phyloP scores from a whole-genome alignment of 164 flowering plant genomes.

The Stephania yunnanensis region DNA sequence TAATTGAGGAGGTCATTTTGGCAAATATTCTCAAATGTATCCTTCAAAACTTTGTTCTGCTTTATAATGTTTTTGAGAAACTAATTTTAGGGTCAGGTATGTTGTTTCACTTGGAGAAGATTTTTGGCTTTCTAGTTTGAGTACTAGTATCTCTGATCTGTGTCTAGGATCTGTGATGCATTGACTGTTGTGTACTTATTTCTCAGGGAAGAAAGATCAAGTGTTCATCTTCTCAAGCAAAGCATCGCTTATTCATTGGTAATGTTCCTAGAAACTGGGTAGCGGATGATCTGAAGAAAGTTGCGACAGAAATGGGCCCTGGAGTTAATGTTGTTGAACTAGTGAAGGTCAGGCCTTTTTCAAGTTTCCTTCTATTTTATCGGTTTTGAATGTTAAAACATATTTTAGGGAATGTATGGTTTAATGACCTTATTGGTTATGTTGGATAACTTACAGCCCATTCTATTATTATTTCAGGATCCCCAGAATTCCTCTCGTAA shows the following conservation, averaged over 20 bases:
- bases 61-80: too few species aligned
- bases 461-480: constrained; percentile 43
- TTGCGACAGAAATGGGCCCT: constrained; percentile 65
- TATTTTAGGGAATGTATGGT: background rate
- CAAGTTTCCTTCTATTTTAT: background rate
- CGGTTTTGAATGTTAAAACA: background rate
- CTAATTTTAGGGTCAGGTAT: too few species aligned
- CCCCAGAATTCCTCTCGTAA: constrained; percentile 65
- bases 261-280: constrained; percentile 79
- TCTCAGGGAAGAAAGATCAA: constrained; percentile 67
- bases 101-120: too few species aligned
- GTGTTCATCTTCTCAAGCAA: constrained; percentile 84
- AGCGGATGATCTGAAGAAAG: constrained; percentile 60
- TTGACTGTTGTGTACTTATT: background rate
- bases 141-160: too few species aligned
- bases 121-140: too few species aligned
- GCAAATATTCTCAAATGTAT: too few species aligned
- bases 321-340: constrained; percentile 63
- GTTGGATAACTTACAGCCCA: background rate
- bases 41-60: too few species aligned
- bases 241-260: constrained; percentile 77
- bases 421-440: background rate
- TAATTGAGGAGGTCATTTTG: too few species aligned
- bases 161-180: too few species aligned
- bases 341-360: constrained; percentile 47